Evolutionary conservation across 306 rosid species (phyloP), one percentile per base, ranked within the genome.

Genomic region (Parietaria judaica): DNA sequence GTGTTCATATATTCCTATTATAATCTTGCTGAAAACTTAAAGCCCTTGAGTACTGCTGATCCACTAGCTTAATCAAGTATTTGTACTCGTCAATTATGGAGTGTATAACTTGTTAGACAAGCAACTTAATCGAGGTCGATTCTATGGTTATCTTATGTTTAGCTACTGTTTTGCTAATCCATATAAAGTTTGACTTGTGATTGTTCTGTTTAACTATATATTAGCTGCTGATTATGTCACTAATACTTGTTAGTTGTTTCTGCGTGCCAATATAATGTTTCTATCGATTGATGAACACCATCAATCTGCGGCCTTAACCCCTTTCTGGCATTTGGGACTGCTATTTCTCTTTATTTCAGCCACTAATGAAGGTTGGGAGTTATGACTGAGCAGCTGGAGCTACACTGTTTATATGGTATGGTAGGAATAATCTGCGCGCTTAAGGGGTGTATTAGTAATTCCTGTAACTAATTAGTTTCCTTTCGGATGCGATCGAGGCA

Each of bases 381-480:
- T 66, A 52, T 64, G 47, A 73, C 82, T 80, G 88, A 86, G 94
- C 99, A 74, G 96, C 96, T 80, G 90, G 96, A 81, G 69, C 79
- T 81, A 73, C 90, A 8, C 76, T 75, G 69, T 86, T 58, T 68
- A 78, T 92, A 92, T 92, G 95, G 95, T 92, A 92, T 81, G 99
- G 58, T 79, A 82, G 96, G 95, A 88, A 77, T 71, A 78, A 84
- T 81, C 78, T 75, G 82, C 74, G 77, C 81, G 76, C 76, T 65
- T 83, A 79, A 85, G 86, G 74, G 88, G 90, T 78, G 80, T 75
- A 77, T 63, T 79, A 76, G 75, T 66, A 78, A 61, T 82, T 71
- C 76, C 58, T 79, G 56, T 63, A 63, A 43, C 71, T 61, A 56
- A 76, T 61, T 79, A 67, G 61, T 52, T 53, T 60, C 65, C 46